Evolutionary conservation across 2,329 filamentous ascomycete genomes (phyloP).

Genomic region (Microsporum canis): DNA sequence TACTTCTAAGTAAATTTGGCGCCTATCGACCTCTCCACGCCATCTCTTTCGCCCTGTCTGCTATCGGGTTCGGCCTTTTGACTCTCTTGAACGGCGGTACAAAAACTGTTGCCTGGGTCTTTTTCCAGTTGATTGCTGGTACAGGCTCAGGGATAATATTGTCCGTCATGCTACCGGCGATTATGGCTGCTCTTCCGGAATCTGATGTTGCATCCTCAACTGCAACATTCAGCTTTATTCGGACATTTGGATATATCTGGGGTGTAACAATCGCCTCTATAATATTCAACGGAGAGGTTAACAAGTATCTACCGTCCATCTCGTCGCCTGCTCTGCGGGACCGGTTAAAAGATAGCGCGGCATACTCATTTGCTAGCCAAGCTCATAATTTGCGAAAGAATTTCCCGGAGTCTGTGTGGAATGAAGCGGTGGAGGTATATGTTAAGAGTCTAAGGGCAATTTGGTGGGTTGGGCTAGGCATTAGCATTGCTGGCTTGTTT

Average conservation of each 20-base stretch:
- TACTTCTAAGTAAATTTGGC: constrained; percentile 21
- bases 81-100: constrained; percentile 31
- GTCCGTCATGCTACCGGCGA: constrained; percentile 34
- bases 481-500: constrained; percentile 25
- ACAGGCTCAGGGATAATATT: constrained; percentile 36
- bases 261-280: constrained; percentile 22
- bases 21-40: constrained; percentile 26
- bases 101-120: constrained; percentile 30
- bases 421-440: constrained; percentile 24
- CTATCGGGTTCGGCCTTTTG: constrained; percentile 35
- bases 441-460: constrained; percentile 10
- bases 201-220: constrained; percentile 20
- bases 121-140: constrained; percentile 33
- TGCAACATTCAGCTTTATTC: constrained; percentile 22
- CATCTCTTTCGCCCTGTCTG: constrained; percentile 27
- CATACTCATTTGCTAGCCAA: constrained; percentile 5
- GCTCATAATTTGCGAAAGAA: background rate
- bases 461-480: constrained; percentile 22
- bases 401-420: background rate
- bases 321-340: background rate
- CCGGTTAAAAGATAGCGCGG: background rate
- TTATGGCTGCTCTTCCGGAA: constrained; percentile 29
- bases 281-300: constrained; percentile 24
- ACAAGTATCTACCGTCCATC: constrained; percentile 10
- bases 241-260: constrained; percentile 25